Evolutionary conservation across 2,329 filamentous ascomycete species (phyloP).

Genomic region (Colletotrichum simmondsii): DNA sequence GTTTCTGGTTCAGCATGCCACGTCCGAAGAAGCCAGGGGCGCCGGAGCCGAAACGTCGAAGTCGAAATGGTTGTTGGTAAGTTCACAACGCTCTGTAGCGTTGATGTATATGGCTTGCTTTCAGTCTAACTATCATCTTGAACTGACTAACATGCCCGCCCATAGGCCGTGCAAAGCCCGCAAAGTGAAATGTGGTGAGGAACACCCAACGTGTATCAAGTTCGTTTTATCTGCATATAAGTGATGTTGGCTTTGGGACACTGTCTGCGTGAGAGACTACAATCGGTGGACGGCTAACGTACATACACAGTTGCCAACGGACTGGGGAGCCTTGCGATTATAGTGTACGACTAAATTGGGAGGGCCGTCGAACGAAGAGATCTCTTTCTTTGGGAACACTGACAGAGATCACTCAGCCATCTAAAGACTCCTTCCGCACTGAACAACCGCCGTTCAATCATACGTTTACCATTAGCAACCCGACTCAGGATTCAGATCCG

Average conservation of each 20-base stretch:
- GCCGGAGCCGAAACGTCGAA: conserved; percentile 55
- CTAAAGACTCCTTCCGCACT: conserved; percentile 41
- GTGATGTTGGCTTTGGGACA: background rate
- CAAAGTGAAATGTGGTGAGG: conserved; percentile 81
- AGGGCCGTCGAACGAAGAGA: conserved; percentile 73
- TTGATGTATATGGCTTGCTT: background rate
- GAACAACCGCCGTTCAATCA: conserved; percentile 50
- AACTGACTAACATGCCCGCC: background rate
- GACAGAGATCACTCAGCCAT: conserved; percentile 37
- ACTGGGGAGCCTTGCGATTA: conserved; percentile 83
- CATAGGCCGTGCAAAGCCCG: conserved; percentile 82
- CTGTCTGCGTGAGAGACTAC: background rate
- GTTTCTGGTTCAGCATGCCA: conserved; percentile 46
- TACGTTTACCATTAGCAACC: conserved; percentile 16
- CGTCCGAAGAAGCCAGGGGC: conserved; percentile 55
- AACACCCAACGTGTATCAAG: conserved; percentile 78
- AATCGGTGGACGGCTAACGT: background rate
- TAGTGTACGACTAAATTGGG: conserved; percentile 84
- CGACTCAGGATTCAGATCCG: background rate
- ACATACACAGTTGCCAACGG: conserved; percentile 66
- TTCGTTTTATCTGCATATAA: conserved; percentile 40
- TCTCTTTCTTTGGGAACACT: conserved; percentile 49
- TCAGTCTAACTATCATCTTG: background rate
- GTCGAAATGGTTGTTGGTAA: conserved; percentile 59
- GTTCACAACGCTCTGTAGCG: conserved; percentile 32